Evolutionary conservation across 1,284 basidiomycete species (phyloP), one percentile per base, ranked within the genome.

Genomic region (Ustilago cynodontis): DNA sequence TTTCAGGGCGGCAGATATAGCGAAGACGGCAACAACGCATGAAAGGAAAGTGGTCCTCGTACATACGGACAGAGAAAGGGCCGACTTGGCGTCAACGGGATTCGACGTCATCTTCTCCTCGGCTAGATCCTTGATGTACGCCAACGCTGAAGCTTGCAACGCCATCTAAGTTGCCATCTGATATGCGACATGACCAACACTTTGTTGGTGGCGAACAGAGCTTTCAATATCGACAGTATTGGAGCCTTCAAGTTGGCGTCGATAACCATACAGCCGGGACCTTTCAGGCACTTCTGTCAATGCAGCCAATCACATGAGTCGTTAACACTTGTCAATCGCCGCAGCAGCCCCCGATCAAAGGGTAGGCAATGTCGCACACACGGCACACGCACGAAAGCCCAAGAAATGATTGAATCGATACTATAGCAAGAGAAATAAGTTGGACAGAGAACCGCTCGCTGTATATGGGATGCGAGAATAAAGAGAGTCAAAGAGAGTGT

Each of bases 351-450:
- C 13, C 3, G 24, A 14, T 24, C 47, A 28, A 37, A 6, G 5
- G 31, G 11, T 33, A 26, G 8, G 18, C 54, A 45, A 13, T 10
- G 22, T 8, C 14, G 14, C 9, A 37, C 35, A 37, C 22, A 28
- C 54, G 43, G 2, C 16, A 29, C 16, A 10, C 16, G 16, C 22
- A n/a, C 20, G 13, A 39, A 28, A 24, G 33, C 11, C 9, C 11
- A 11, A 28, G 26, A 10, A 29, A 52, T 52, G 29, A 59, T 49
- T 49, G n/a, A 37, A 33, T 18, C n/a, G 35, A 65, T 67, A 67
- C 65, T 61, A 62, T 67, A 67, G 65, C 65, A 67, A 57, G 54
- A 58, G 54, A 61, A 37, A 50, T 14, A 53, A 59, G 29, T 26
- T 41, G 41, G 51, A 43, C 39, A 56, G 31, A 16, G n/a, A 35